Evolutionary conservation across 192 early-diverging fungal species (phyloP).

Genomic region (Coemansia sp.): DNA sequence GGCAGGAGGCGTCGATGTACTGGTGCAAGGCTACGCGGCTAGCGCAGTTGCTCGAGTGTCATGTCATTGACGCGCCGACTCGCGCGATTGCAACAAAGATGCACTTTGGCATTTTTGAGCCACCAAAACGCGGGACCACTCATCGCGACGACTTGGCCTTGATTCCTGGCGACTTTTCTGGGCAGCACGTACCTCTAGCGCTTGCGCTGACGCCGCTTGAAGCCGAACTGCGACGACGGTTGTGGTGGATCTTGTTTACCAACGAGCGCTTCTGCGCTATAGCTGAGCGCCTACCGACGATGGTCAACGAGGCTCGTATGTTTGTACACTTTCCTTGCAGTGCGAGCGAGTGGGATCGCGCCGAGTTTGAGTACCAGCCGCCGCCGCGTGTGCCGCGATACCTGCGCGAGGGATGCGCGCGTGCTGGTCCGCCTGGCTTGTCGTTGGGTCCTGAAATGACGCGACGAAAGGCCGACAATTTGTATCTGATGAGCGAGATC

Average conservation of each 20-base stretch:
- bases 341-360: slow-evolving; percentile 43
- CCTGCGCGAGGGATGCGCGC: slow-evolving; percentile 33
- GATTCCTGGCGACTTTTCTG: slow-evolving; percentile 42
- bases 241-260: slow-evolving; percentile 52
- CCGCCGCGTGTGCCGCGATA: slow-evolving; percentile 37
- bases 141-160: slow-evolving; percentile 26
- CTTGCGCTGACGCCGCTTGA: slow-evolving; percentile 43
- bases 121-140: slow-evolving; percentile 13
- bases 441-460: slow-evolving; percentile 28
- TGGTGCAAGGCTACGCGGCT: slow-evolving; percentile 53
- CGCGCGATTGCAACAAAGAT: slow-evolving; percentile 41
- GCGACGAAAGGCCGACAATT: slow-evolving; percentile 36
- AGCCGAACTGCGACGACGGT: slow-evolving; percentile 44
- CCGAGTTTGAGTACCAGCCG: slow-evolving; percentile 41
- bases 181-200: slow-evolving; percentile 33
- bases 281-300: slow-evolving; percentile 47
- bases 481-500: slow-evolving; percentile 50
- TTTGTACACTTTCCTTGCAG: slow-evolving; percentile 49
- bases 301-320: slow-evolving; percentile 50
- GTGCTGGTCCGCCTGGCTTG: slow-evolving; percentile 4
- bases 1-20: slow-evolving; percentile 53
- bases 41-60: slow-evolving; percentile 47
- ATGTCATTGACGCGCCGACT: slow-evolving; percentile 47
- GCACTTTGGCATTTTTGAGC: slow-evolving; percentile 51
- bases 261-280: slow-evolving; percentile 52